These are phyloP conservation scores for Helotiales sp. DNA, from an alignment of 2,329 filamentous ascomycete species.

Conservation along the genomic window DNA sequence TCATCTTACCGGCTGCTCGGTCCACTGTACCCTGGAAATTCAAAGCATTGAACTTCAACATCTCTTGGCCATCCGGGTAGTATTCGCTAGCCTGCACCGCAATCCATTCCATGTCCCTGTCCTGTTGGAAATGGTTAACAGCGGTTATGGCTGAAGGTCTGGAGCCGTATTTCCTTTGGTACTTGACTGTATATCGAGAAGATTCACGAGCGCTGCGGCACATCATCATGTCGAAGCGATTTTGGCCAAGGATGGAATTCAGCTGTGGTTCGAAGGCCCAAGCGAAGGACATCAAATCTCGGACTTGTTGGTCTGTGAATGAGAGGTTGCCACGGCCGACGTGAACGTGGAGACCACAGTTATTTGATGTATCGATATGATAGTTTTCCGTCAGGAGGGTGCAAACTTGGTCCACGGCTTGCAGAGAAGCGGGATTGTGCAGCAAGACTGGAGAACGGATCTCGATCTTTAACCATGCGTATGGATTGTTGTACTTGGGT, in stretches of 20 bases:
- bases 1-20: not conserved
- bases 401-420: constrained; percentile 11
- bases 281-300: constrained; percentile 30
- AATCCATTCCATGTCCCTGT: not conserved
- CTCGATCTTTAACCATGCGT: constrained; percentile 16
- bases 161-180: not conserved
- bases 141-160: not conserved
- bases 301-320: constrained; percentile 26
- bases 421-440: constrained; percentile 8
- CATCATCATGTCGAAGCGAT: not conserved
- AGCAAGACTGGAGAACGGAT: constrained; percentile 21
- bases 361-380: constrained; percentile 24
- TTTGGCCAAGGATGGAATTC: constrained; percentile 27
- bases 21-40: not conserved
- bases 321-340: constrained; percentile 29
- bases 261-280: constrained; percentile 33
- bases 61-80: not conserved
- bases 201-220: not conserved
- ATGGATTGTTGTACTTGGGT: not conserved
- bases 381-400: constrained; percentile 17
- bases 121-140: not conserved
- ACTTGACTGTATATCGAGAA: constrained; percentile 1
- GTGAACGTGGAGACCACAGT: constrained; percentile 35
- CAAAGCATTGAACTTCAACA: not conserved
- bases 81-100: not conserved